Base-by-base conservation (phyloP, 257 asterid species). In the Striga asiatica region DNA sequence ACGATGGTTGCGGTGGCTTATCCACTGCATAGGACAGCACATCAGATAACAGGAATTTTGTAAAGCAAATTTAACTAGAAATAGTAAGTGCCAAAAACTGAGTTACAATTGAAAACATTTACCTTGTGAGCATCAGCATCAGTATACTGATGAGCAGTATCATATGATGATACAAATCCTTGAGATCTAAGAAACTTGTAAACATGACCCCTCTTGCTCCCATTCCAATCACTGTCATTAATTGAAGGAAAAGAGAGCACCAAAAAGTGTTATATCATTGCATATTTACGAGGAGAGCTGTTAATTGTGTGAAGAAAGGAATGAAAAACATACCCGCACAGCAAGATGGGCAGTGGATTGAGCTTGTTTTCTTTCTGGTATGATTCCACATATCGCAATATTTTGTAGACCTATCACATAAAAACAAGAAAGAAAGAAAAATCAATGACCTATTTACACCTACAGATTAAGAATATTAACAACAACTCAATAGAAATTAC, bases 111-210 rank as follows among this genome's bases (percentile, higher is more conserved):
- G 16, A 50, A 16, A 57, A 43, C 21, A 22, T 31, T 53, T 43
- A 84, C 99, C 95, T 81, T 92, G 47, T 92, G 99, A 41, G 89
- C 99, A 70, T 92, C 99, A 51, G 94, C 91, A 73, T 92, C 99
- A 5, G 95, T 71, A 66, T 92, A 92, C 72, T 78, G 91, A 78
- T 92, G 99, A 56, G 99, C 99, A 47, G 94, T 82, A 66, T 92
- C 99, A 59, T 88, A 92, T 1, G 99, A 84, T 21, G 99, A 92
- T 14, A 76, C 94, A 66, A 92, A 92, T 42, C 99, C 99, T 63
- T 92, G 99, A 55, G 97, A 92, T 59, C 99, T 64, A 19, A 92
- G 94, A 70, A 92, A 92, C 67, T 92, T 88, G 79, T 81, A 92
- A 34, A 92, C 77, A 74, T 92, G 94, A 21, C 99, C 99, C 49